phyloP scores from a whole-genome alignment of 2,329 filamentous ascomycete species.

The Botrytis paeoniae region DNA sequence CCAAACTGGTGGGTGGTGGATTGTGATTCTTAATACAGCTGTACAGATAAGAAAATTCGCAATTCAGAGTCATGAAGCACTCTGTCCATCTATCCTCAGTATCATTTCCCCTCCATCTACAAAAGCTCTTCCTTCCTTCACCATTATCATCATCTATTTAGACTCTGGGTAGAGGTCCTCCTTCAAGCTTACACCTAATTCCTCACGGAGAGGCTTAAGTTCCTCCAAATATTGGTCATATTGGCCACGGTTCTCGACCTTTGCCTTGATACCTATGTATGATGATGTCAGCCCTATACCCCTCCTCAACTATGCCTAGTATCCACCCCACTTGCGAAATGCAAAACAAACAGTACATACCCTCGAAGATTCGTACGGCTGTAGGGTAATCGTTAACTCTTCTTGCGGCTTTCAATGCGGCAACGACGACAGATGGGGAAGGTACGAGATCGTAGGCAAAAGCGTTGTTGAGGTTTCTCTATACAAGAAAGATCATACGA shows the following conservation, averaged over 20 bases:
- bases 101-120: slow-evolving; percentile 30
- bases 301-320: slow-evolving; percentile 99
- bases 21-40: slow-evolving; percentile 39
- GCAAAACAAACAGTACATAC: slow-evolving; percentile 50
- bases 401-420: slow-evolving; percentile 88
- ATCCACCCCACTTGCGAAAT: slow-evolving; percentile 54
- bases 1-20: slow-evolving; percentile 28
- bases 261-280: slow-evolving; percentile 87
- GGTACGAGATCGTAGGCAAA: slow-evolving; percentile 99
- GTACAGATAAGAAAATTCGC: slow-evolving; percentile 35
- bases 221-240: slow-evolving; percentile 95
- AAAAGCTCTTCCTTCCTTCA: slow-evolving; percentile 23
- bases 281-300: slow-evolving; percentile 48
- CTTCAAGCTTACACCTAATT: slow-evolving; percentile 87
- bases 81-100: slow-evolving; percentile 25
- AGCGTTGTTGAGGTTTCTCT: slow-evolving; percentile 98
- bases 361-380: slow-evolving; percentile 97
- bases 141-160: slow-evolving; percentile 30
- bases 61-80: slow-evolving; percentile 28
- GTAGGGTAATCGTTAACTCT: slow-evolving; percentile 98
- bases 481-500: slow-evolving; percentile 30
- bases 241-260: slow-evolving; percentile 97
- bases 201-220: slow-evolving; percentile 88
- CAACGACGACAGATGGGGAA: slow-evolving; percentile 83
- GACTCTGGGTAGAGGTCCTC: slow-evolving; percentile 82